A percentile compares a stretch with the other conserved stretches of the same genome.
These are phyloP conservation scores for Digitaria exilis DNA, from an alignment of 202 grass and related monocot genomes.

Conservation along the genomic window DNA sequence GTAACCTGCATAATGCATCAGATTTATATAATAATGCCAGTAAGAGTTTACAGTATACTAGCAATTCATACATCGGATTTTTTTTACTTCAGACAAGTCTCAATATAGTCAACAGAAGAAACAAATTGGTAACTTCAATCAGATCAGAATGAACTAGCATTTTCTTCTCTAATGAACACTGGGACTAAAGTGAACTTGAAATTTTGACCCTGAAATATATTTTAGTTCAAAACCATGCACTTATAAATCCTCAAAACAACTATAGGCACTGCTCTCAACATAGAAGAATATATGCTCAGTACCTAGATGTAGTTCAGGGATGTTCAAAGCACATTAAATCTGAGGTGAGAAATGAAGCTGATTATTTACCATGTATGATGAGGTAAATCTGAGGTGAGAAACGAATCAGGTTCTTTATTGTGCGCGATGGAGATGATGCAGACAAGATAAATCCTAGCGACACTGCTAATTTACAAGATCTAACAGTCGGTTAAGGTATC, in stretches of 20 bases:
- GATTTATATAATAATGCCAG: slow-evolving; percentile 2
- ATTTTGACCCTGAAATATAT: background rate
- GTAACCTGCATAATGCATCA: slow-evolving; percentile 66
- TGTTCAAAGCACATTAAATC: background rate
- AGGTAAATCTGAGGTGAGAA: background rate
- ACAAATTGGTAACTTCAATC: slow-evolving; percentile 12
- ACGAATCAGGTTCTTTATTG: background rate
- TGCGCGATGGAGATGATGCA: background rate
- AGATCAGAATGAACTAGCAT: background rate
- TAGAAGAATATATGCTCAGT: background rate
- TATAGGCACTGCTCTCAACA: background rate
- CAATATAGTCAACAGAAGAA: slow-evolving; percentile 4
- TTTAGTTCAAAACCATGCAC: background rate
- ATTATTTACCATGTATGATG: background rate
- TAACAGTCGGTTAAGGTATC: no score
- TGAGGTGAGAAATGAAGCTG: background rate
- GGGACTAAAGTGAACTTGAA: background rate
- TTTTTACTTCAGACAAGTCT: background rate
- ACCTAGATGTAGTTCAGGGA: background rate
- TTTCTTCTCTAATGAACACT: background rate
- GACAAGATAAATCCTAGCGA: slow-evolving; percentile 14
- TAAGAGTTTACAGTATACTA: background rate
- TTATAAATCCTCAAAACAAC: background rate
- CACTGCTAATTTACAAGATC: background rate
- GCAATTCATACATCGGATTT: background rate